phyloP scores from a whole-genome alignment of 2,329 filamentous ascomycete species.

The Aaosphaeria pasadenensis region DNA sequence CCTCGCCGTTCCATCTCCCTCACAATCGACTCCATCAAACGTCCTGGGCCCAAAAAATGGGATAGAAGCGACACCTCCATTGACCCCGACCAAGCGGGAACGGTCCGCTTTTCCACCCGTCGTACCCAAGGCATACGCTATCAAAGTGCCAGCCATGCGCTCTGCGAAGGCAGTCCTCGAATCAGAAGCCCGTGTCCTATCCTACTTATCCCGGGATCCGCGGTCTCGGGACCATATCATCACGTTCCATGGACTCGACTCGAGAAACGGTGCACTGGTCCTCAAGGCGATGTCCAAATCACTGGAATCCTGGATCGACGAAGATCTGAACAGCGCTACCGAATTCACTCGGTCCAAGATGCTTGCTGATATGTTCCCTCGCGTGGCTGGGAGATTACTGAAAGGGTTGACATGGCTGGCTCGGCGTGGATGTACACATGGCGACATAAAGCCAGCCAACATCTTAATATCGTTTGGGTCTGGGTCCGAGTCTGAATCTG shows the following conservation, averaged over 20 bases:
- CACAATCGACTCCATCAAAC: neutral
- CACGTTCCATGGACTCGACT: conserved; percentile 32
- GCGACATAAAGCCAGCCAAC: conserved; percentile 49
- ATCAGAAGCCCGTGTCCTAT: conserved; percentile 31
- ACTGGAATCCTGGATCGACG: conserved; percentile 29
- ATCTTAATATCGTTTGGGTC: conserved; percentile 33
- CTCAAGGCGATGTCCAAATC: conserved; percentile 31
- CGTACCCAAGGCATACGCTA: conserved; percentile 24
- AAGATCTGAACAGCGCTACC: conserved; percentile 24
- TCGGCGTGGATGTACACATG: conserved; percentile 37
- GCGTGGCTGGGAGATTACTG: conserved; percentile 39
- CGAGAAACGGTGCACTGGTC: conserved; percentile 25
- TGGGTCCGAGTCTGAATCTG: neutral
- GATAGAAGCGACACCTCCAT: conserved; percentile 19
- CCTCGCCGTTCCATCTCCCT: conserved; percentile 22
- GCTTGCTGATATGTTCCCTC: conserved; percentile 38
- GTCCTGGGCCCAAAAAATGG: neutral
- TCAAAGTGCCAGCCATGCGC: conserved; percentile 30
- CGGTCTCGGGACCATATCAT: conserved; percentile 22
- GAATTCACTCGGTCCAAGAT: conserved; percentile 28
- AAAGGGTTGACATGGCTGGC: conserved; percentile 43
- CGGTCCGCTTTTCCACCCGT: conserved; percentile 5
- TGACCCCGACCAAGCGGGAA: conserved; percentile 20
- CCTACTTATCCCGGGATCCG: conserved; percentile 27
- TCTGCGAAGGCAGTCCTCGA: conserved; percentile 28